Percentiles rank a stretch among this genome's conserved stretches.
Evolutionary conservation across 257 asterid genomes (phyloP).

Genomic region (Solanum lignicaule): DNA sequence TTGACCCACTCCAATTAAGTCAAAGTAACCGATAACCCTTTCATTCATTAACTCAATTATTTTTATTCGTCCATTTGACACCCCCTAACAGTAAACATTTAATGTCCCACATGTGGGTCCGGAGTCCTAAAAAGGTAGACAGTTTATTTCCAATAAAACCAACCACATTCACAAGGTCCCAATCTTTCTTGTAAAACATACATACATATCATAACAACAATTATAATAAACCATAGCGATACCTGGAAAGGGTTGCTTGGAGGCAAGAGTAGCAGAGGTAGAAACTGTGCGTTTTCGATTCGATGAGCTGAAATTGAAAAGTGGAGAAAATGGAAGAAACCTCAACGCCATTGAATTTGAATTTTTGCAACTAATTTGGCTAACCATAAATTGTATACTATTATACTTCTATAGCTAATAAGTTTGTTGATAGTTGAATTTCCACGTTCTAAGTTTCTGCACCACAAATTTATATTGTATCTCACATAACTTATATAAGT

Average conservation of each 20-base stretch:
- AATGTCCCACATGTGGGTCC: too few species aligned
- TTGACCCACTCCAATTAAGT: too few species aligned
- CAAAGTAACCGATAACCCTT: too few species aligned
- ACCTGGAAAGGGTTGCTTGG: background rate
- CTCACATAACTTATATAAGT: background rate
- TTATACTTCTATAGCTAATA: background rate
- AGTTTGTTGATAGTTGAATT: background rate
- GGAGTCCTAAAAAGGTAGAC: too few species aligned
- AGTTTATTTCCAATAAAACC: too few species aligned
- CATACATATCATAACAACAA: too few species aligned
- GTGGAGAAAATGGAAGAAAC: background rate
- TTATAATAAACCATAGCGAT: too few species aligned
- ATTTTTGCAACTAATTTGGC: background rate
- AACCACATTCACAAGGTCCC: too few species aligned
- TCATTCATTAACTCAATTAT: too few species aligned
- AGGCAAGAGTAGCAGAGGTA: background rate
- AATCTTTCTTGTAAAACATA: too few species aligned
- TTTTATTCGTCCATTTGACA: rapidly evolving
- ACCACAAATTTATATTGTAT: background rate
- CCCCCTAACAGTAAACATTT: too few species aligned
- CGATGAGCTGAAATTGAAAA: background rate
- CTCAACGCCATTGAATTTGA: constrained; percentile 1
- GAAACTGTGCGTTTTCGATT: background rate
- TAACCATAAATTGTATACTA: background rate
- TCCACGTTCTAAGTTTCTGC: background rate